These are phyloP conservation scores for Entophlyctis luteolus DNA, from an alignment of 192 early-diverging fungal species.

Conservation along the genomic window DNA sequence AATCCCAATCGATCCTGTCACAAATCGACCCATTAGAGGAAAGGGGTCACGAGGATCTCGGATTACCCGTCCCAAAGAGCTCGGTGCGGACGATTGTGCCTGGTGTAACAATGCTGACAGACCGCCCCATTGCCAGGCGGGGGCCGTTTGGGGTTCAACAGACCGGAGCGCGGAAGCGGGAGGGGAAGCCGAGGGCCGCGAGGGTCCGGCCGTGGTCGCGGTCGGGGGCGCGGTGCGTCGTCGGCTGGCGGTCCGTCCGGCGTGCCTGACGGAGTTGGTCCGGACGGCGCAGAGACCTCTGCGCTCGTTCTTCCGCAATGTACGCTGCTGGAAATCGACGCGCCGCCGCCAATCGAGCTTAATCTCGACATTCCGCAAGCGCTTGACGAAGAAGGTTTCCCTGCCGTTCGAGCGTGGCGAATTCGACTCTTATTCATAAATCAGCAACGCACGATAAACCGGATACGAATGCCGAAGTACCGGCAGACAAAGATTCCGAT, in stretches of 20 bases:
- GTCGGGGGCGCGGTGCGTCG: conserved; percentile 13
- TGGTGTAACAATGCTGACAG: background rate
- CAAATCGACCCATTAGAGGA: background rate
- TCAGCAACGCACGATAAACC: background rate
- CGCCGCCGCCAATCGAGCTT: background rate
- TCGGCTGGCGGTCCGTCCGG: background rate
- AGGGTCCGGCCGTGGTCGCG: conserved; percentile 2
- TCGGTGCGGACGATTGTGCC: background rate
- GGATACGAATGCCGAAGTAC: conserved; percentile 2
- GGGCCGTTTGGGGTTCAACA: background rate
- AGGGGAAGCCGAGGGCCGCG: background rate
- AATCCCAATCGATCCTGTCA: conserved; percentile 16
- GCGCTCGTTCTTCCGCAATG: background rate
- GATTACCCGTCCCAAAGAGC: conserved; percentile 4
- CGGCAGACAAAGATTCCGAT: background rate
- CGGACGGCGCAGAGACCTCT: background rate
- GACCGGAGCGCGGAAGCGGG: background rate
- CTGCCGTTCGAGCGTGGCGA: background rate
- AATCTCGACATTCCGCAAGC: background rate
- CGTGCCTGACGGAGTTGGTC: background rate
- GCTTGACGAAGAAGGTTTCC: background rate
- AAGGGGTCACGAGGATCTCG: conserved; percentile 12
- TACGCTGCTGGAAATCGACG: background rate
- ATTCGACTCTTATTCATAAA: background rate
- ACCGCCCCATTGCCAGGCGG: conserved; percentile 1